Percentiles rank a stretch among this genome's conserved stretches.
These are phyloP conservation scores for Neonothopanus nambi DNA, from an alignment of 1,284 basidiomycete genomes.

Conservation along the genomic window DNA sequence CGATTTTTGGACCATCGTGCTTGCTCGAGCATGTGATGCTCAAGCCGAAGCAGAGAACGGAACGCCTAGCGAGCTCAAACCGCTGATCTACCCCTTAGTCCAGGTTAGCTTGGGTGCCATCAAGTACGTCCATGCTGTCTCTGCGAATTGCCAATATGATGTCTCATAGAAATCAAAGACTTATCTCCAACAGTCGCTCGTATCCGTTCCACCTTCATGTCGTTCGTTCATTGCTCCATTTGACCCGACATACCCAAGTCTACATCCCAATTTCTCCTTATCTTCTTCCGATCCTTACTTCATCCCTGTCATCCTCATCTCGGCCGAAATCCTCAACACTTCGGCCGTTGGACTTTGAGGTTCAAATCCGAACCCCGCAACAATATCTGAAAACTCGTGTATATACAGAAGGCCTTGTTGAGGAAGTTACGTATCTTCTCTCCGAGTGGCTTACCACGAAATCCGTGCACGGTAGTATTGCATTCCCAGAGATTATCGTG, in stretches of 20 bases:
- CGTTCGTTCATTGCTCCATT: constrained; percentile 48
- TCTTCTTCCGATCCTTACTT: constrained; percentile 85
- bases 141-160: constrained; percentile 14
- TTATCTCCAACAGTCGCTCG: constrained; percentile 62
- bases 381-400: constrained; percentile 89
- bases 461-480: constrained; percentile 76
- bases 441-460: constrained; percentile 75
- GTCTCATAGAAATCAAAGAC: constrained; percentile 43
- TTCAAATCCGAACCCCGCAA: constrained; percentile 84
- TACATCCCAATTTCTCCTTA: constrained; percentile 90
- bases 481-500: constrained; percentile 93
- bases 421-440: constrained; percentile 80
- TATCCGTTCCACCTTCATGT: constrained; percentile 52
- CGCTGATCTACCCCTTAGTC: constrained; percentile 93
- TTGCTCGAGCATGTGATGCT: constrained; percentile 77
- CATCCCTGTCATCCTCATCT: constrained; percentile 71
- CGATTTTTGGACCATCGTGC: constrained; percentile 94
- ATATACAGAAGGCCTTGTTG: constrained; percentile 81
- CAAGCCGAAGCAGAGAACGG: constrained; percentile 50
- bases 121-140: constrained; percentile 54
- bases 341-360: constrained; percentile 87
- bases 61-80: constrained; percentile 77
- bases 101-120: constrained; percentile 94
- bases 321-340: constrained; percentile 88
- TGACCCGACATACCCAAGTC: constrained; percentile 72